Conservation (phyloP, 1,284 basidiomycete genomes). For the Singerocomus inundabilis region DNA sequence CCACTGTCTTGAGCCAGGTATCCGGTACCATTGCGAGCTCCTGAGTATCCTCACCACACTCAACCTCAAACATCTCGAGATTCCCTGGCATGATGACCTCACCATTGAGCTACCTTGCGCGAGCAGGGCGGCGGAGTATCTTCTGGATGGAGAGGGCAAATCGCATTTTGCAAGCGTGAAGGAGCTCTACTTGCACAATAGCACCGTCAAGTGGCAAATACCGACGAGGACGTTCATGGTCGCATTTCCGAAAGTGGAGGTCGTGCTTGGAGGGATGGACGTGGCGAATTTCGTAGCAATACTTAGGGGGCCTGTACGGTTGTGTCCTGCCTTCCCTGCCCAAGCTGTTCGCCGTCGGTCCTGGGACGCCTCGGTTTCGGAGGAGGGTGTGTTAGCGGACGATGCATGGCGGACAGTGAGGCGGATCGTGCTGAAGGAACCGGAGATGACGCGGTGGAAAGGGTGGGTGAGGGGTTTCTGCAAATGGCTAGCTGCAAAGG, state of each 20-base stretch:
- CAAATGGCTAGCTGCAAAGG: slow-evolving; percentile 18
- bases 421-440: slow-evolving; percentile 17
- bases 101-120: slow-evolving; percentile 1
- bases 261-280: slow-evolving; percentile 19
- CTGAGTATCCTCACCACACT: slow-evolving; percentile 15
- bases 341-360: background rate
- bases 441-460: slow-evolving; percentile 19
- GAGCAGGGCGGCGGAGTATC: slow-evolving; percentile 10
- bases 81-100: slow-evolving; percentile 26
- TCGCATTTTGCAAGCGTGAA: slow-evolving; percentile 17
- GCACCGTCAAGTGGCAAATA: slow-evolving; percentile 9
- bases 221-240: slow-evolving; percentile 19
- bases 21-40: slow-evolving; percentile 21
- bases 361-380: background rate
- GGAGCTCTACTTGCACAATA: slow-evolving; percentile 20
- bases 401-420: slow-evolving; percentile 17
- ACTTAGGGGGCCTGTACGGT: slow-evolving; percentile 13
- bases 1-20: slow-evolving; percentile 15
- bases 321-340: background rate
- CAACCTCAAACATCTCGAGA: slow-evolving; percentile 18
- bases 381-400: slow-evolving; percentile 1
- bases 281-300: slow-evolving; percentile 13
- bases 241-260: slow-evolving; percentile 20
- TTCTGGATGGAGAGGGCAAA: slow-evolving; percentile 13
- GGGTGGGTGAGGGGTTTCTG: slow-evolving; percentile 18